Evolutionary conservation across 805 yeast species (phyloP).

Genomic region (Kluyveromyces starmeri): DNA sequence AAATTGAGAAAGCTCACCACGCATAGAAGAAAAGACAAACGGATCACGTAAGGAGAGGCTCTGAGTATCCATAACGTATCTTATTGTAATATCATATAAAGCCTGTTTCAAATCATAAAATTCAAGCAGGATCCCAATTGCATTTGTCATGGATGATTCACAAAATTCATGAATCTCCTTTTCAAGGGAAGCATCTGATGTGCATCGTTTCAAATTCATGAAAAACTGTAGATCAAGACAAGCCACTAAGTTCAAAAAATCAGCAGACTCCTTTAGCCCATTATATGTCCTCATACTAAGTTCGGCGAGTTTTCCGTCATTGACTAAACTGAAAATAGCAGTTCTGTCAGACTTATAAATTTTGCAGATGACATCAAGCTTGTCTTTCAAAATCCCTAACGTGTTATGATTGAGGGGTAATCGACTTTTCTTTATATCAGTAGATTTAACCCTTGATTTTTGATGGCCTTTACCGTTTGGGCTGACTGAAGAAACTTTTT

Average conservation of each 20-base stretch:
- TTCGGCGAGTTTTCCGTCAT: conserved; percentile 14
- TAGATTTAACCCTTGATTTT: not conserved
- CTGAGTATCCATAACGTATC: conserved; percentile 40
- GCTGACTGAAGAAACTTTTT: not conserved
- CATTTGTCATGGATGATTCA: conserved; percentile 22
- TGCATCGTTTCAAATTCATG: conserved; percentile 20
- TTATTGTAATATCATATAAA: conserved; percentile 36
- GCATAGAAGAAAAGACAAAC: conserved; percentile 57
- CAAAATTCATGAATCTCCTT: conserved; percentile 26
- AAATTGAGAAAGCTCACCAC: conserved; percentile 38
- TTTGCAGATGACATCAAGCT: conserved; percentile 7
- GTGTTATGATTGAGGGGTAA: conserved; percentile 25
- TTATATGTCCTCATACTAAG: conserved; percentile 26
- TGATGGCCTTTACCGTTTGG: not conserved
- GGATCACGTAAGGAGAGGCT: conserved; percentile 65
- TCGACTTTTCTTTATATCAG: conserved; percentile 4
- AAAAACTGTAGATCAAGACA: conserved; percentile 26
- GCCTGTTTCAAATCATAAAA: conserved; percentile 68
- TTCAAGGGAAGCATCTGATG: conserved; percentile 13
- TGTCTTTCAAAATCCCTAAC: conserved; percentile 15
- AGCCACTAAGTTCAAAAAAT: conserved; percentile 24
- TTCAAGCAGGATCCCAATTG: conserved; percentile 39
- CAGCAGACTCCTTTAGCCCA: conserved; percentile 24
- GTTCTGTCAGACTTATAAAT: conserved; percentile 1
- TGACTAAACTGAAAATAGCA: conserved; percentile 8